Evolutionary conservation across 1,284 basidiomycete genomes (phyloP).

Genomic region (Melampsora larici-populina): DNA sequence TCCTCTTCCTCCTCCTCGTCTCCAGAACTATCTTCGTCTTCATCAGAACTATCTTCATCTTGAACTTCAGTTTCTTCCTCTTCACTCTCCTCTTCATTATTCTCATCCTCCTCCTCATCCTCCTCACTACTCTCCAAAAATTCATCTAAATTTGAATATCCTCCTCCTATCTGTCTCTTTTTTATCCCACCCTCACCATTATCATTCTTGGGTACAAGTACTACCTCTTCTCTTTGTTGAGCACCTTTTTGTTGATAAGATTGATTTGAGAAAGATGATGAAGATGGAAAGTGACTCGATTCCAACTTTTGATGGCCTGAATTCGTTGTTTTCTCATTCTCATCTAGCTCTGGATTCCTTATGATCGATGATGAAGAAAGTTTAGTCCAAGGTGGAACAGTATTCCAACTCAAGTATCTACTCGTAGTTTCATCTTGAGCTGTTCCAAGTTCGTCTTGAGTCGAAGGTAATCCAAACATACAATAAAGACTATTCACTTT

Average conservation of each 20-base stretch:
- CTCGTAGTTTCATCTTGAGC: background rate
- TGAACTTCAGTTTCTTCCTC: conserved; percentile 17
- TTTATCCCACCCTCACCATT: background rate
- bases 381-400: conserved; percentile 36
- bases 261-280: background rate
- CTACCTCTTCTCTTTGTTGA: conserved; percentile 6
- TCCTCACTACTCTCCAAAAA: conserved; percentile 37
- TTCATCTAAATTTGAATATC: conserved; percentile 33
- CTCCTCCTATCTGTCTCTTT: background rate
- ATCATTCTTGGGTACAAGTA: conserved; percentile 28
- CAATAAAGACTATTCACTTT: conserved; percentile 18
- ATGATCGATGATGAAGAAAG: background rate
- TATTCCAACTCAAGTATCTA: conserved; percentile 30
- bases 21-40: conserved; percentile 14
- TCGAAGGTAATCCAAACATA: conserved; percentile 12
- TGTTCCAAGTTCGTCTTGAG: background rate
- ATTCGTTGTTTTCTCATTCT: background rate
- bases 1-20: conserved; percentile 1
- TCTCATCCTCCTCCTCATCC: conserved; percentile 30
- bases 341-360: conserved; percentile 23
- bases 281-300: background rate
- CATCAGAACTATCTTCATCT: conserved; percentile 5
- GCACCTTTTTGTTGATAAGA: background rate
- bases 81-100: background rate
- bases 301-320: background rate